Evolutionary conservation across 192 early-diverging fungal species (phyloP).

Genomic region (Kickxella alabastrina): DNA sequence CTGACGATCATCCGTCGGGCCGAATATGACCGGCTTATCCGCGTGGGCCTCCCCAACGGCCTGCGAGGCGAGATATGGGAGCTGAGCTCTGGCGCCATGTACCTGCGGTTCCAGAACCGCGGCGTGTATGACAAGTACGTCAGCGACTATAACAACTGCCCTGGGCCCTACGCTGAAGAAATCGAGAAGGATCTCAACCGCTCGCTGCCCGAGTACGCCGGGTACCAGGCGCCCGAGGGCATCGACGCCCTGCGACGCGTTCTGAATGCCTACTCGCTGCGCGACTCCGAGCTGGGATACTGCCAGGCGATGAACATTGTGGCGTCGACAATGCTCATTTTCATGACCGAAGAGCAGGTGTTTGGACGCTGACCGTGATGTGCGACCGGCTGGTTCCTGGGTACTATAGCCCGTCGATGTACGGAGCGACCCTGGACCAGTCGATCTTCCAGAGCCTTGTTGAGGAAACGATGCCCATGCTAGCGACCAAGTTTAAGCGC

Average conservation of each 20-base stretch:
- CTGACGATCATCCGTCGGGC: constrained; percentile 75
- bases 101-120: constrained; percentile 77
- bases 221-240: constrained; percentile 86
- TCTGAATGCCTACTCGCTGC: constrained; percentile 79
- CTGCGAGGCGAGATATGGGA: constrained; percentile 96
- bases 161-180: constrained; percentile 82
- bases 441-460: constrained; percentile 89
- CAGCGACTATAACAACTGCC: constrained; percentile 61
- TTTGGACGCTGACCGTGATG: constrained; percentile 93
- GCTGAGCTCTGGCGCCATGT: constrained; percentile 81
- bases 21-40: constrained; percentile 84
- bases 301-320: constrained; percentile 99
- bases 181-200: constrained; percentile 96
- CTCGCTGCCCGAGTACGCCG: constrained; percentile 90
- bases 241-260: constrained; percentile 92
- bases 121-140: constrained; percentile 68
- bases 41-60: constrained; percentile 82
- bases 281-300: constrained; percentile 92
- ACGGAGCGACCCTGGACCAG: constrained; percentile 94
- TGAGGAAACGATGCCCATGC: constrained; percentile 85
- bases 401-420: constrained; percentile 98
- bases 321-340: constrained; percentile 89
- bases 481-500: constrained; percentile 77
- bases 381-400: constrained; percentile 89
- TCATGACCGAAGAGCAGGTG: constrained; percentile 93